phyloP scores from a whole-genome alignment of 331 rosid species.

The Acacia concinna region DNA sequence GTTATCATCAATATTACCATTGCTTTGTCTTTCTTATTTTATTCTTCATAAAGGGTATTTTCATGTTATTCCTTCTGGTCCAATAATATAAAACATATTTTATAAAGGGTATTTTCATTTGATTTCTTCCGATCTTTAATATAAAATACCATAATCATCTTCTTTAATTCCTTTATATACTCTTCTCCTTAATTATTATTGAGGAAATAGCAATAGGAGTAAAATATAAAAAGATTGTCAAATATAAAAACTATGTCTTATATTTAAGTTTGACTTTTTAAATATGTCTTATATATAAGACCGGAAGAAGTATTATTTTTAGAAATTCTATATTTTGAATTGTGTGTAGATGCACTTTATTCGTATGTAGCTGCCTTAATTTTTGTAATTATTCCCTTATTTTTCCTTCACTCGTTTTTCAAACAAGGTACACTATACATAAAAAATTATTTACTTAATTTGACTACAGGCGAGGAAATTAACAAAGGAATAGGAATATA shows the following conservation, averaged over 20 bases:
- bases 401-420: not conserved
- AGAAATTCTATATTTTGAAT: not conserved
- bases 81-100: no score
- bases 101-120: no score
- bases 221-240: no score
- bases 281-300: no score
- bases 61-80: not conserved
- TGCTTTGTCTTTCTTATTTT: not conserved
- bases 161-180: no score
- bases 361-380: not conserved
- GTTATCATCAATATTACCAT: not conserved
- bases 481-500: not conserved
- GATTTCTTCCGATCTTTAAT: no score
- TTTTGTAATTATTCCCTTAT: not conserved
- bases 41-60: not conserved
- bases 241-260: no score
- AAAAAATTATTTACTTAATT: not conserved
- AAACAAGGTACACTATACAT: not conserved
- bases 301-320: not conserved
- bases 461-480: constrained; percentile 1
- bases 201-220: no score
- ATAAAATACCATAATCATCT: no score
- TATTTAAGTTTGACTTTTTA: no score
- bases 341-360: not conserved
- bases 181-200: no score